Evolutionary conservation across 208 protist species (phyloP), one percentile per base, ranked within the genome.

Genomic region (Leishmania tarentolae): DNA sequence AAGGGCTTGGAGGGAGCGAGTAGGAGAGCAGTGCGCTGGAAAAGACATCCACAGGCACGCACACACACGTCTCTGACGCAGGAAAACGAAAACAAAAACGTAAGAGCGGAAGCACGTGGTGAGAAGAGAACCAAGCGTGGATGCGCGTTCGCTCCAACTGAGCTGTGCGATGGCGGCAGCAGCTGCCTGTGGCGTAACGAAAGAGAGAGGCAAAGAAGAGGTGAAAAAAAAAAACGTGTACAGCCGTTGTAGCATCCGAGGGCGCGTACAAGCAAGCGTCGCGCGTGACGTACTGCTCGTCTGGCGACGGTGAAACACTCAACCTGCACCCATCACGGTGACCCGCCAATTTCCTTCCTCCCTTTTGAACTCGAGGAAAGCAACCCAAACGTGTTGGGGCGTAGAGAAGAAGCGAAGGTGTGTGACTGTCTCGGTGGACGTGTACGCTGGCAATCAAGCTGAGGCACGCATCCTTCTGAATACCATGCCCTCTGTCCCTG

Each of bases 401-500:
- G 3, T 37, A 31, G 31, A 17, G 7, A 40, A 40, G 61, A 9
- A n/a, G 61, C 31, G 15, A 15, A 1, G 61, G 40, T 50, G 50
- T 44, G 47, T 79, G 11, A 19, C 13, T 47, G 66, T 47, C 35
- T 44, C 31, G 3, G 19, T 83, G 73, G 44, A 9, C 37, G 53
- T n/a, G 40, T 19, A 2, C 31, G 35, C 61, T 66, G 8, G 11
- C 2, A 1, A 66, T 40, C 31, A 66, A 66, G 24, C n/a, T 40
- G 61, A 66, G 24, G 15, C 28, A 66, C 13, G 40, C 61, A 13
- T 15, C 13, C 24, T 40, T 4, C 19, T 15, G 31, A 37, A 40
- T 40, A n/a, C 24, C 13, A 37, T 37, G 2, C 21, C 72, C 69
- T 40, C 5, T 42, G 78, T 5, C 80, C 84, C 42, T 80, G 53